Evolutionary conservation across 208 protist genomes (phyloP).

Genomic region (Naegleria gruberi): DNA sequence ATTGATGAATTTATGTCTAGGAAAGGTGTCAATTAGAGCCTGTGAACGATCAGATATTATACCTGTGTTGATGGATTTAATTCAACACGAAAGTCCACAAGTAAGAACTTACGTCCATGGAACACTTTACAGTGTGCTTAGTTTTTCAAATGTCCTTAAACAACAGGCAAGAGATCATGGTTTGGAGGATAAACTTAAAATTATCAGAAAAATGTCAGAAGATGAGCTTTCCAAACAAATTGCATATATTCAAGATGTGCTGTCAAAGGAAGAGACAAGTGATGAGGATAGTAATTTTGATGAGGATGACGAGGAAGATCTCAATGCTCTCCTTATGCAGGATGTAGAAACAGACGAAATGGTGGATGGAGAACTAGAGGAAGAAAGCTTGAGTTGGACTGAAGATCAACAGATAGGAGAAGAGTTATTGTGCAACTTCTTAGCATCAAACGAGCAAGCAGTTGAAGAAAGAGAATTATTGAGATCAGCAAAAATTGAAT

Average conservation of each 20-base stretch:
- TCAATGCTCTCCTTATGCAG: background rate
- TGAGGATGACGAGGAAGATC: background rate
- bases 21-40: background rate
- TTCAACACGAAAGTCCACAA: background rate
- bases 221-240: background rate
- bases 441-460: background rate
- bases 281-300: background rate
- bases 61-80: background rate
- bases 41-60: background rate
- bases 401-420: background rate
- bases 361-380: background rate
- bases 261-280: background rate
- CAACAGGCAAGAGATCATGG: background rate
- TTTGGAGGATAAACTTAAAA: background rate
- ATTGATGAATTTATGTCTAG: slow-evolving; percentile 6
- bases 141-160: background rate
- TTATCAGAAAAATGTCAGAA: background rate
- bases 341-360: background rate
- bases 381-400: background rate
- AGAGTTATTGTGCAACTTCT: background rate
- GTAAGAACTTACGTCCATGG: slow-evolving; percentile 2
- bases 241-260: background rate
- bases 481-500: background rate
- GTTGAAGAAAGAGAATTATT: background rate
- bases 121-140: background rate